These are phyloP conservation scores for Vanrija pseudolonga DNA, from an alignment of 1,284 basidiomycete species.

Conservation along the genomic window DNA sequence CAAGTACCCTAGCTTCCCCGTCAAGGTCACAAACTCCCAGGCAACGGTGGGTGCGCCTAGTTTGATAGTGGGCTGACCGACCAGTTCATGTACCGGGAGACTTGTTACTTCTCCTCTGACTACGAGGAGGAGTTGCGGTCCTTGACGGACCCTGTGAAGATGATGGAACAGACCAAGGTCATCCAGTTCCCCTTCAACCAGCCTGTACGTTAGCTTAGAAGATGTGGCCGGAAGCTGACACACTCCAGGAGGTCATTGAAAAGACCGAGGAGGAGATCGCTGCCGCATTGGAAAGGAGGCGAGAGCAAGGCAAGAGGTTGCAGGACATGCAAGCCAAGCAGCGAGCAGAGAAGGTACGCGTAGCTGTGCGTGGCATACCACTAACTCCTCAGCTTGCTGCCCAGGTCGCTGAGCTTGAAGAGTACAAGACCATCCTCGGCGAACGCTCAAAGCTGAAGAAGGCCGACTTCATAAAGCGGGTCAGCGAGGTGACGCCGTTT, in stretches of 20 bases:
- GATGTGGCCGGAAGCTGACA: neutral
- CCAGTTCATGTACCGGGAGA: constrained; percentile 84
- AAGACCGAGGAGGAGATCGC: constrained; percentile 89
- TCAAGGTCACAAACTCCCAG: constrained; percentile 55
- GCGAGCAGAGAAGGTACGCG: constrained; percentile 73
- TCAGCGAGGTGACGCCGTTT: constrained; percentile 59
- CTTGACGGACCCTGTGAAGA: constrained; percentile 61
- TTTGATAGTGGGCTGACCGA: constrained; percentile 1
- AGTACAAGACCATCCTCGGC: constrained; percentile 65
- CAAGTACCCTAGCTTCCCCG: constrained; percentile 86
- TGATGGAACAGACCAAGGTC: constrained; percentile 67
- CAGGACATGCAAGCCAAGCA: constrained; percentile 90
- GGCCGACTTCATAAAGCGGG: constrained; percentile 65
- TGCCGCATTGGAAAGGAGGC: constrained; percentile 69
- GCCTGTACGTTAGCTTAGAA: constrained; percentile 48
- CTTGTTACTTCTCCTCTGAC: constrained; percentile 79
- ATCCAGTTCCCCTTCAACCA: constrained; percentile 79
- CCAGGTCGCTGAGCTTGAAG: constrained; percentile 66
- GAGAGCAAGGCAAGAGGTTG: constrained; percentile 78
- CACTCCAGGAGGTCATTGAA: constrained; percentile 61
- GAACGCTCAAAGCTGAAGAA: constrained; percentile 64
- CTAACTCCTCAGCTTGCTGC: constrained; percentile 28
- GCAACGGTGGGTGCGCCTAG: constrained; percentile 50
- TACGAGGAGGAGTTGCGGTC: constrained; percentile 66
- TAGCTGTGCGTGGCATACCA: neutral